Percentiles rank a stretch among this genome's conserved stretches.
These are phyloP conservation scores for Solanum lycopersicoides DNA, from an alignment of 257 asterid genomes.

Conservation along the genomic window DNA sequence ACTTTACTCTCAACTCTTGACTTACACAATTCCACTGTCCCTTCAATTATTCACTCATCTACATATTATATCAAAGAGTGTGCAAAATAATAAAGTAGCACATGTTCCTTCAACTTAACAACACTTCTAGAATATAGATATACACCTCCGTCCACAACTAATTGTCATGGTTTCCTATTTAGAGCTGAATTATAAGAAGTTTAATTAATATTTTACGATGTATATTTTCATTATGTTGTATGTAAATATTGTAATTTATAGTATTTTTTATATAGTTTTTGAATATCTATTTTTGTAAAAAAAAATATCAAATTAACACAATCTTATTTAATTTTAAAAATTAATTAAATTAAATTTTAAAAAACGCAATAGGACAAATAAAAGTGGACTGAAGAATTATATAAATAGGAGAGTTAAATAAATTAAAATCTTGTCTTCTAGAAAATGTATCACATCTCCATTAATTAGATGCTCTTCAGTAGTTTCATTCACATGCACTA, in stretches of 20 bases:
- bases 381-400: background rate
- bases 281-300: too few species aligned
- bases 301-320: too few species aligned
- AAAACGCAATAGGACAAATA: too few species aligned
- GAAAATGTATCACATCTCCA: background rate
- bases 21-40: background rate
- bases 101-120: background rate
- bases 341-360: too few species aligned
- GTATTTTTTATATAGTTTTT: too few species aligned
- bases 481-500: background rate
- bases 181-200: too few species aligned
- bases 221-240: too few species aligned
- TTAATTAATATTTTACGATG: too few species aligned
- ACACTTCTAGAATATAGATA: background rate
- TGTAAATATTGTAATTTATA: too few species aligned
- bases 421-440: background rate
- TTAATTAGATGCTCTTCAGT: background rate
- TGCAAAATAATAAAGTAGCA: background rate
- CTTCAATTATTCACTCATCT: background rate
- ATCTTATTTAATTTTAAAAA: too few species aligned
- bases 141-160: too few species aligned
- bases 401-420: background rate
- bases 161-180: too few species aligned
- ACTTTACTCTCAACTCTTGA: background rate
- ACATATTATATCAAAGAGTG: background rate